Evolutionary conservation across 495 filamentous ascomycete species (phyloP), one percentile per base, ranked within the genome.

Genomic region (Neurospora pannonica): DNA sequence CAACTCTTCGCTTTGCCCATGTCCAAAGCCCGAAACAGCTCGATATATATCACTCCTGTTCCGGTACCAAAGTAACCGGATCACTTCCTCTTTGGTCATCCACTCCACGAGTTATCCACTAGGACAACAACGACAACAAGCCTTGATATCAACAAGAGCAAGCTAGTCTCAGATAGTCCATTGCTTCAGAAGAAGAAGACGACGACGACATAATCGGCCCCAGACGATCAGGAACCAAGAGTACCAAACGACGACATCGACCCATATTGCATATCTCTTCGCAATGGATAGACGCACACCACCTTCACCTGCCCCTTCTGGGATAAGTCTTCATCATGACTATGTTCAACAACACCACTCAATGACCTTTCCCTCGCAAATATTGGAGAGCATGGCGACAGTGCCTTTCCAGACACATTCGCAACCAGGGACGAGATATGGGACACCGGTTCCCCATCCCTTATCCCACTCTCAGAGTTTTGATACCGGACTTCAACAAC

Each of bases 301-400:
- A 38, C 81, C 76, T 31, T 87, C 85, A 11, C 85, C 86, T 72
- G 80, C 80, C 19, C 82, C 80, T 17, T 83, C 83, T 36, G 81
- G 78, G 71, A 71, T 80, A 43, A 86, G 86, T 28, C 77, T 84
- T 67, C 79, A 87, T n/a, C 79, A 83, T 21, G 82, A 83, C 77
- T 83, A 84, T 71, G 79, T 86, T 54, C 84, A 87, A 86, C 75
- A 86, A 88, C 74, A 89, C 86, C 76, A 76, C 85, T n/a, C 72
- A 78, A 34, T 73, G 77, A 38, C 75, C 81, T 17, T 75, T 80
- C 15, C 79, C 80, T 73, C 78, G 73, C 28, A 76, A 83, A 24
- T 67, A 9, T 36, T 67, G 54, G 54, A 67, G 15, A 67, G 6
- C 2, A 34, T 67, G 54, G 54, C 54, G 28, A 5, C 78, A 37